Conservation (phyloP, 1,139 yeast species). For the Suhomyces bolitotheri region DNA sequence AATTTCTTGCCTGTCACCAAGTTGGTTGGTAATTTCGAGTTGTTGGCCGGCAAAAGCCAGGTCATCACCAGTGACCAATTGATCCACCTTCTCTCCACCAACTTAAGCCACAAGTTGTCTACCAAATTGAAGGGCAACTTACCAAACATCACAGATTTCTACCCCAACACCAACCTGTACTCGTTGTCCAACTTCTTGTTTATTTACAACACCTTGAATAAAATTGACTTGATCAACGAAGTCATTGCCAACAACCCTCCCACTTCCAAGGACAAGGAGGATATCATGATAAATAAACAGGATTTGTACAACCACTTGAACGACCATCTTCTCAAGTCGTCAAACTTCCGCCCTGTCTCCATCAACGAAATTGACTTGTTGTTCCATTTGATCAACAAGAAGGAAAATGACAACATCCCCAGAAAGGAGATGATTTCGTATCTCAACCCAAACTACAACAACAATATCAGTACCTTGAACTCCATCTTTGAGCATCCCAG, state of each 20-base stretch:
- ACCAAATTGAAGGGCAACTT: constrained; percentile 40
- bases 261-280: constrained; percentile 43
- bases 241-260: constrained; percentile 60
- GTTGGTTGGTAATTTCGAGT: constrained; percentile 47
- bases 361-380: constrained; percentile 47
- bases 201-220: constrained; percentile 44
- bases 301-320: constrained; percentile 50
- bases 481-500: constrained; percentile 46
- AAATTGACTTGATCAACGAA: constrained; percentile 56
- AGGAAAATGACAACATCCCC: constrained; percentile 45
- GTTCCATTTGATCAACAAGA: constrained; percentile 49
- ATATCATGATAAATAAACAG: constrained; percentile 43
- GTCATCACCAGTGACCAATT: constrained; percentile 36
- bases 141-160: constrained; percentile 38
- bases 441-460: constrained; percentile 47
- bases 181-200: constrained; percentile 47
- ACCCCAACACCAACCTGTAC: constrained; percentile 33
- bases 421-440: constrained; percentile 53
- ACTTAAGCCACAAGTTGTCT: constrained; percentile 46
- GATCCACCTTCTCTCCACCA: constrained; percentile 36
- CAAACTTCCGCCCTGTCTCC: constrained; percentile 52
- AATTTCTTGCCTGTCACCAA: constrained; percentile 50
- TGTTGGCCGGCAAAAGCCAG: constrained; percentile 38
- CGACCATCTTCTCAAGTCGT: constrained; percentile 52
- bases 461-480: constrained; percentile 35